Conservation (phyloP, 441 rosid species). For the Gossypium schwendimanii region DNA sequence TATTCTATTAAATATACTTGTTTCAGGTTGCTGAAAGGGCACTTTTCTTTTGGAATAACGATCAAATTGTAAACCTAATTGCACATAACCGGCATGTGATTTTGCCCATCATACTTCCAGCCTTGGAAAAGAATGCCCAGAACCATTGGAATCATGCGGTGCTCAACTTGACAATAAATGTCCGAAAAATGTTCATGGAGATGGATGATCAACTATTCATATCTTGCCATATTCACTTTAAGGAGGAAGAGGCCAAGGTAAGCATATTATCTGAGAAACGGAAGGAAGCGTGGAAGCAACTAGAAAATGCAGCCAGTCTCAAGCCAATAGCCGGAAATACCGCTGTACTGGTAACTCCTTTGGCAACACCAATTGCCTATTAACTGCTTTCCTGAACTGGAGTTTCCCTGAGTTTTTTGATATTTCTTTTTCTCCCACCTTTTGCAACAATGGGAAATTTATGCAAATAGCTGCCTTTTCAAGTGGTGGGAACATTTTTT, state of each 20-base stretch:
- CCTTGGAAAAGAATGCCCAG: slow-evolving; percentile 63
- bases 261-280: slow-evolving; percentile 44
- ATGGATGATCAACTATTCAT: slow-evolving; percentile 71
- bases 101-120: slow-evolving; percentile 62
- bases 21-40: slow-evolving; percentile 92
- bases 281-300: slow-evolving; percentile 56
- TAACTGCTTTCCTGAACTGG: slow-evolving; percentile 21
- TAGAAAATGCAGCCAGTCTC: slow-evolving; percentile 62
- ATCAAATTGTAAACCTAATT: slow-evolving; percentile 72
- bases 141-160: slow-evolving; percentile 89
- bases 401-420: not conserved
- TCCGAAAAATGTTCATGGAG: slow-evolving; percentile 72
- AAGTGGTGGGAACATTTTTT: slow-evolving; percentile 12
- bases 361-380: slow-evolving; percentile 57
- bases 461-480: slow-evolving; percentile 16
- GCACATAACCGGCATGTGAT: slow-evolving; percentile 60
- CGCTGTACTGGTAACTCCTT: slow-evolving; percentile 62
- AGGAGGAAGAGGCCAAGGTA: slow-evolving; percentile 56
- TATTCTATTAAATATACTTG: slow-evolving; percentile 1
- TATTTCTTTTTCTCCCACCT: not conserved
- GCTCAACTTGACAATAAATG: slow-evolving; percentile 59
- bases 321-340: slow-evolving; percentile 64
- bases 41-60: slow-evolving; percentile 88
- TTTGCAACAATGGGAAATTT: slow-evolving; percentile 7
- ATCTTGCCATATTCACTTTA: slow-evolving; percentile 55